phyloP scores from a whole-genome alignment of 2,329 filamentous ascomycete species.

The Cercospora sp. region DNA sequence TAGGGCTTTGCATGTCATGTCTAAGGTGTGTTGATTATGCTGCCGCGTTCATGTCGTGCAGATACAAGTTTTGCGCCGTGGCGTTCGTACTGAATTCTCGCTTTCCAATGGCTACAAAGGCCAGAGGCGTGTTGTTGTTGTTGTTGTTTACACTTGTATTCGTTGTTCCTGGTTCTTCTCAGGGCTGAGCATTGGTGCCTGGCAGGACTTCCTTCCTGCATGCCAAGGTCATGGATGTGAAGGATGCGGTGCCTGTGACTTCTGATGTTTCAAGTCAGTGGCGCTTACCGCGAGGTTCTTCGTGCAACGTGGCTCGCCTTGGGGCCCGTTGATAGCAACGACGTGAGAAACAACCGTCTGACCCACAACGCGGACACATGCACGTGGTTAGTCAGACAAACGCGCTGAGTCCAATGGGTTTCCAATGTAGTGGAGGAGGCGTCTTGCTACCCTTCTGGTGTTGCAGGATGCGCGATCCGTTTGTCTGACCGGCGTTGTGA shows the following conservation, averaged over 20 bases:
- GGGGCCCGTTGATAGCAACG: not conserved
- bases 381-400: not conserved
- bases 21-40: not conserved
- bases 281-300: not conserved
- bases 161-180: not conserved
- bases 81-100: not conserved
- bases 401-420: not conserved
- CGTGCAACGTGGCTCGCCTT: not conserved
- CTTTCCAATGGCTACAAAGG: not conserved
- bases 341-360: not conserved
- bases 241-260: not conserved
- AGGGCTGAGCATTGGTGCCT: not conserved
- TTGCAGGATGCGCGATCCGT: constrained; percentile 1
- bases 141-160: not conserved
- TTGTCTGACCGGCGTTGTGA: not conserved
- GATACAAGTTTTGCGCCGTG: not conserved
- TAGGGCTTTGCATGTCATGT: not conserved
- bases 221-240: not conserved
- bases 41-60: not conserved
- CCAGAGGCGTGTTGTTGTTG: not conserved
- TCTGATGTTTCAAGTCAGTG: not conserved
- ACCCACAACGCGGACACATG: not conserved
- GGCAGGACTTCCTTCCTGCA: not conserved
- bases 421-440: not conserved
- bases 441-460: not conserved